A percentile compares a stretch with the other conserved stretches of the same genome.
phyloP scores from a whole-genome alignment of 495 filamentous ascomycete genomes.

The Hyphodiscus hymeniophilus region DNA sequence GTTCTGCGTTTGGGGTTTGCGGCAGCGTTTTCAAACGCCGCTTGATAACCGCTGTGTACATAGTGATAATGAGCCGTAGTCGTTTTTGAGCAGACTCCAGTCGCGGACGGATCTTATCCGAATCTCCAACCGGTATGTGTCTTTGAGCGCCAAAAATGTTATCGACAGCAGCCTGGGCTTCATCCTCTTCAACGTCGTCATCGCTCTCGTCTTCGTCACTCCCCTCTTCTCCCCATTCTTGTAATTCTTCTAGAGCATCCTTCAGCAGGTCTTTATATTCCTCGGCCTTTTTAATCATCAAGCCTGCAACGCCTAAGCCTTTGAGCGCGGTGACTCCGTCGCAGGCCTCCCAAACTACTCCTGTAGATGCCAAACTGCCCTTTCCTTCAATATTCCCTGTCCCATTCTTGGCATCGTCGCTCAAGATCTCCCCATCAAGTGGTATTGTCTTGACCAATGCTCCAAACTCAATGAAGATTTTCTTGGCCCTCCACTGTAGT shows the following conservation, averaged over 20 bases:
- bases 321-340: constrained; percentile 57
- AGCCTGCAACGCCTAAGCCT: constrained; percentile 53
- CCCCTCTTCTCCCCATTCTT: constrained; percentile 72
- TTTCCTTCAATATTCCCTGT: constrained; percentile 27
- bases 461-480: constrained; percentile 38
- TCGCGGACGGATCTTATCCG: constrained; percentile 43
- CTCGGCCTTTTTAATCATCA: constrained; percentile 53
- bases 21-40: constrained; percentile 46
- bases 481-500: constrained; percentile 34
- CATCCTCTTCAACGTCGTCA: constrained; percentile 39
- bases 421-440: constrained; percentile 35
- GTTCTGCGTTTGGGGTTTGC: constrained; percentile 19
- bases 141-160: constrained; percentile 46
- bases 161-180: constrained; percentile 41
- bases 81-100: constrained; percentile 48
- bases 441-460: constrained; percentile 37
- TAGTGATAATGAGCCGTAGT: constrained; percentile 45
- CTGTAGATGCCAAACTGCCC: constrained; percentile 51
- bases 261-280: constrained; percentile 62
- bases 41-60: constrained; percentile 55
- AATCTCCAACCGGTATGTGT: constrained; percentile 45
- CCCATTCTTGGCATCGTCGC: constrained; percentile 34
- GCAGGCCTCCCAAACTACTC: constrained; percentile 61
- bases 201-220: constrained; percentile 36
- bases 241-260: constrained; percentile 76